Evolutionary conservation across 2,329 filamentous ascomycete species (phyloP).

Genomic region (Apiospora kogelbergensis): DNA sequence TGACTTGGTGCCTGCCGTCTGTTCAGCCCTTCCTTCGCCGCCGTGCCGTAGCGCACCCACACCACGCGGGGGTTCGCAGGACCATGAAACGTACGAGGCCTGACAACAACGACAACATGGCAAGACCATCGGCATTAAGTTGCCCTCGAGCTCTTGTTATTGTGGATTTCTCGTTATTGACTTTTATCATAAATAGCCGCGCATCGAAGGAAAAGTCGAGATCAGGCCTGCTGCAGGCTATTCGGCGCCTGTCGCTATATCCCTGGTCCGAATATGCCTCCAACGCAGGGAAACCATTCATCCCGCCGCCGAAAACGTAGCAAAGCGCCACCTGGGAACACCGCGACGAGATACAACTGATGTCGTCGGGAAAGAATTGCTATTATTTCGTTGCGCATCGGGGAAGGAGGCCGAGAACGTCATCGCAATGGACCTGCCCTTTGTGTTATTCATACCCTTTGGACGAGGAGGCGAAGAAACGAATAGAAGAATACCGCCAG

Average conservation of each 20-base stretch:
- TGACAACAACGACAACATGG: background rate
- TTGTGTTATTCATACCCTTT: slow-evolving; percentile 96
- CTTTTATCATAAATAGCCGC: slow-evolving; percentile 60
- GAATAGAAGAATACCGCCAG: slow-evolving; percentile 85
- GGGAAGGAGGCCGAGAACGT: slow-evolving; percentile 86
- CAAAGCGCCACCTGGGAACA: slow-evolving; percentile 87
- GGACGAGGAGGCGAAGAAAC: slow-evolving; percentile 88
- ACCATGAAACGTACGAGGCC: background rate
- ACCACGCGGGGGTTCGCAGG: slow-evolving; percentile 3
- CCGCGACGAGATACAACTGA: slow-evolving; percentile 89
- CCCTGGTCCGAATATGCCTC: slow-evolving; percentile 89
- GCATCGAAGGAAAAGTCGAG: slow-evolving; percentile 97
- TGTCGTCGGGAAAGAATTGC: slow-evolving; percentile 92
- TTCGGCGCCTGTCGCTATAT: slow-evolving; percentile 86
- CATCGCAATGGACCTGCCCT: slow-evolving; percentile 94
- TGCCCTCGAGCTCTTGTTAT: background rate
- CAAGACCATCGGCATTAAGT: background rate
- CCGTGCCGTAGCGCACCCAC: background rate
- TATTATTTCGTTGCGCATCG: slow-evolving; percentile 82
- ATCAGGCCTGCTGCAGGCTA: slow-evolving; percentile 84
- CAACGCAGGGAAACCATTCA: slow-evolving; percentile 95
- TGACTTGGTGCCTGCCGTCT: background rate
- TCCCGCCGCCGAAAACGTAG: slow-evolving; percentile 89
- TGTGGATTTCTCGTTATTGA: background rate
- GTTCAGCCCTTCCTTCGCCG: background rate